Evolutionary conservation across 2,329 filamentous ascomycete species (phyloP).

Genomic region (Apiospora rasikravindrae): DNA sequence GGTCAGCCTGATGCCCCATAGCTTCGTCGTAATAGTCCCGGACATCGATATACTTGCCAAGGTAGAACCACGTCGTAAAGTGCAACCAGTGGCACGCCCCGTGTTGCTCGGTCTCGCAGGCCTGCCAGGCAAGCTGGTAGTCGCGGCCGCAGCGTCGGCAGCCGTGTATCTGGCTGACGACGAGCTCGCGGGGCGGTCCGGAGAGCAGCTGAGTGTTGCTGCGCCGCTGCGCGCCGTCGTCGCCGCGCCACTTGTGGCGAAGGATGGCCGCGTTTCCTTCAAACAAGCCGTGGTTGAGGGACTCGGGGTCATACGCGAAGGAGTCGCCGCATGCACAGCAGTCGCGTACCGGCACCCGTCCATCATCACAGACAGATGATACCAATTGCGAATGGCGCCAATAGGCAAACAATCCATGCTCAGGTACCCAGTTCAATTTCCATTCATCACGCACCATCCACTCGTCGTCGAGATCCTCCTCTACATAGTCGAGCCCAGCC

Average conservation of each 20-base stretch:
- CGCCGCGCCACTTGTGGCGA: neutral
- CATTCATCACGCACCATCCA: neutral
- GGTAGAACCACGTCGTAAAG: neutral
- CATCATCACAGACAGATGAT: neutral
- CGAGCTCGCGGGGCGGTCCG: neutral
- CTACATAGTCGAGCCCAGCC: neutral
- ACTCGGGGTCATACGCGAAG: neutral
- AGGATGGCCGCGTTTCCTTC: neutral
- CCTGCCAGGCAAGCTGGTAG: neutral
- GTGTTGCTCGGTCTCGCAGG: neutral
- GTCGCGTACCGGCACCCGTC: neutral
- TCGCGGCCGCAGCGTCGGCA: neutral
- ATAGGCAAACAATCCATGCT: neutral
- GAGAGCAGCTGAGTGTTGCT: neutral
- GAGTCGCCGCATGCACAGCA: neutral
- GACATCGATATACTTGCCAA: neutral
- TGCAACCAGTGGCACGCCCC: neutral
- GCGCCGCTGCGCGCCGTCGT: neutral
- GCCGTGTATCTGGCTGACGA: neutral
- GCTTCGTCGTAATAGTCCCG: neutral
- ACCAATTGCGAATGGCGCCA: neutral
- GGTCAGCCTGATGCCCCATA: rapidly evolving
- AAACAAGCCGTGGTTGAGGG: neutral
- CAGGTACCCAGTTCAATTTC: neutral
- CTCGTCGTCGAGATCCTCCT: no score